Evolutionary conservation across 495 filamentous ascomycete species (phyloP).

Genomic region (Penicillium desertorum): DNA sequence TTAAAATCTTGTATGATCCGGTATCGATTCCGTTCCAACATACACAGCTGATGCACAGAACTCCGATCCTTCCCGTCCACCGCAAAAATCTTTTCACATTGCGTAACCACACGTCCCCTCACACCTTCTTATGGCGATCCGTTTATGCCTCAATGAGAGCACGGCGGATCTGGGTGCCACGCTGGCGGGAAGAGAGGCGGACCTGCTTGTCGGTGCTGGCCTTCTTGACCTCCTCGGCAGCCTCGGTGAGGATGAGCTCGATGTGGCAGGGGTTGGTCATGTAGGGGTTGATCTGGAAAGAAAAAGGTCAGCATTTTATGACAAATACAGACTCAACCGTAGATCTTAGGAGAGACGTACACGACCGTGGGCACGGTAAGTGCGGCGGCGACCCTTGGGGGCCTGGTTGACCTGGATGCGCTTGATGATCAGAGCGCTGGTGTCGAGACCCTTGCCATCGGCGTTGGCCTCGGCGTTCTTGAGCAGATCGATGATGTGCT

Average conservation of each 20-base stretch:
- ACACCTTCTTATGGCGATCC: conserved; percentile 29
- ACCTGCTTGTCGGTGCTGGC: conserved; percentile 58
- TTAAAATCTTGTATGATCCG: conserved; percentile 46
- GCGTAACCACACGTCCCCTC: conserved; percentile 23
- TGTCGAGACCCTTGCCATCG: conserved; percentile 98
- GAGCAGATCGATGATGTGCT: conserved; percentile 94
- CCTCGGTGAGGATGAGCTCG: conserved; percentile 98
- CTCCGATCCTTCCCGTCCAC: conserved; percentile 33
- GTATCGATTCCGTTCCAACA: conserved; percentile 41
- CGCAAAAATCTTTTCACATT: conserved; percentile 30
- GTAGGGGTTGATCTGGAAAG: conserved; percentile 90
- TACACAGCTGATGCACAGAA: conserved; percentile 32
- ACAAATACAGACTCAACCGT: too few relatives aligned
- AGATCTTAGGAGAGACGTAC: conserved; percentile 59
- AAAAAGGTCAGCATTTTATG: neutral
- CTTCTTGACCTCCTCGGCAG: conserved; percentile 80
- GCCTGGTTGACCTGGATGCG: conserved; percentile 99
- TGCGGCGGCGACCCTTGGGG: conserved; percentile 94
- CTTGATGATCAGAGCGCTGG: conserved; percentile 92
- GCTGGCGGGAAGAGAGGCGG: conserved; percentile 82
- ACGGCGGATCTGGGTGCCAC: conserved; percentile 72
- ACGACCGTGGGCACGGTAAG: conserved; percentile 99
- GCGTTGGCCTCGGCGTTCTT: conserved; percentile 99
- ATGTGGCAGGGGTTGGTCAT: conserved; percentile 99
- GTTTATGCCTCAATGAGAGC: conserved; percentile 79